Percentiles rank a stretch among this genome's conserved stretches.
Evolutionary conservation across 768 basidiomycete genomes (phyloP).

Genomic region (Mycena epipterygia): DNA sequence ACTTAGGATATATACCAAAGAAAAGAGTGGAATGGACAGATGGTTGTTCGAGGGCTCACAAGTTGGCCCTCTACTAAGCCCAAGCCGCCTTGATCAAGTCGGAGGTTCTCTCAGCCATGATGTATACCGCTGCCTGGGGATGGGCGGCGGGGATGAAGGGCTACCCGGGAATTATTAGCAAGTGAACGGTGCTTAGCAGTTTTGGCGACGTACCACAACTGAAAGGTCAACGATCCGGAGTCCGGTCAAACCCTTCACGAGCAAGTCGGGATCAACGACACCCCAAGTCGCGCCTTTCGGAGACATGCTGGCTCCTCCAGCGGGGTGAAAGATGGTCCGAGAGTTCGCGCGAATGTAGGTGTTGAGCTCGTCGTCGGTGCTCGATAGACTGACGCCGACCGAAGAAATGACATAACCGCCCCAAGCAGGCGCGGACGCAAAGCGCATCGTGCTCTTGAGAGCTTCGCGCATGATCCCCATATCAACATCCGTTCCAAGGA

Average conservation of each 20-base stretch:
- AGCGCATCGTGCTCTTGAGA: slow-evolving; percentile 37
- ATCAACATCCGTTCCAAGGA: no score
- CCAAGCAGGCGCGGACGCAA: slow-evolving; percentile 40
- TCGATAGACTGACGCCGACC: not conserved
- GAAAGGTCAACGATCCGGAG: slow-evolving; percentile 55
- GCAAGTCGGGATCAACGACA: slow-evolving; percentile 50
- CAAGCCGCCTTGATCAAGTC: slow-evolving; percentile 41
- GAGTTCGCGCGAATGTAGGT: slow-evolving; percentile 28
- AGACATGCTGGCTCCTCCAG: slow-evolving; percentile 47
- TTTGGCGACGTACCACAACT: slow-evolving; percentile 42
- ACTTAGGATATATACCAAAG: no score
- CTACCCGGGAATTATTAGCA: not conserved
- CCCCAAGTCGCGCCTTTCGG: slow-evolving; percentile 41
- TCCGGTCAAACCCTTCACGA: slow-evolving; percentile 50
- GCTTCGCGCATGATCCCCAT: no score
- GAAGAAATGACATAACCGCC: slow-evolving; percentile 31
- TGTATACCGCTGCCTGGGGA: slow-evolving; percentile 40
- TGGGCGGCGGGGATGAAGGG: slow-evolving; percentile 41
- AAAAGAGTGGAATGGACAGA: no score
- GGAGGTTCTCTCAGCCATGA: slow-evolving; percentile 42
- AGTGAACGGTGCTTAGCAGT: not conserved
- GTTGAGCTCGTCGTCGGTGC: slow-evolving; percentile 37
- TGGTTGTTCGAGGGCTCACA: no score
- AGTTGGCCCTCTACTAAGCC: not conserved
- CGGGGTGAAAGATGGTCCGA: not conserved